These are phyloP conservation scores for Citrus glauca DNA, from an alignment of 345 rosid species.

Conservation along the genomic window DNA sequence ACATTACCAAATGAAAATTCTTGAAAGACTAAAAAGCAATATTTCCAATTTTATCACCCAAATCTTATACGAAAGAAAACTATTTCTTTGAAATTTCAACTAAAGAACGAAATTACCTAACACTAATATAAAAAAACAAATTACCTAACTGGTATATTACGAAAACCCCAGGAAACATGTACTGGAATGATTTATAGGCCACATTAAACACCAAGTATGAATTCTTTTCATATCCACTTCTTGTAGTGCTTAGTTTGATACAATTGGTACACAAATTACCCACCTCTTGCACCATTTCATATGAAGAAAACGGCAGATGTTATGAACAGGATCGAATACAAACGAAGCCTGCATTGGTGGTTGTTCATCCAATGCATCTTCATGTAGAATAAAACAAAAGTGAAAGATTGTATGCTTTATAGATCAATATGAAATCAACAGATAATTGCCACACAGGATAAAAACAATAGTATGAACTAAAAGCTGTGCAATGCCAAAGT, in stretches of 20 bases:
- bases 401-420: background rate
- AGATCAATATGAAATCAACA: background rate
- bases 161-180: background rate
- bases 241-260: background rate
- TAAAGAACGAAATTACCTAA: background rate
- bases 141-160: background rate
- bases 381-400: background rate
- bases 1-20: background rate
- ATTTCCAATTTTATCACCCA: too few relatives aligned
- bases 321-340: background rate
- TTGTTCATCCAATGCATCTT: background rate
- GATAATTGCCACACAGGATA: background rate
- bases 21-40: background rate
- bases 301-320: background rate
- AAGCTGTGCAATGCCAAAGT: background rate
- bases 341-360: background rate
- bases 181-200: background rate
- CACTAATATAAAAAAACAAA: background rate
- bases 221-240: too few relatives aligned
- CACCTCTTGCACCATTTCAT: background rate
- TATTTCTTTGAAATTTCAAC: background rate
- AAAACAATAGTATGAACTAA: background rate
- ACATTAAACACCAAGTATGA: background rate
- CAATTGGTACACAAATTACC: constrained; percentile 1
- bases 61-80: background rate